Evolutionary conservation across 73 alveolate genomes (phyloP), one percentile per base, ranked within the genome.

Genomic region (Paramecium pentaurelia): DNA sequence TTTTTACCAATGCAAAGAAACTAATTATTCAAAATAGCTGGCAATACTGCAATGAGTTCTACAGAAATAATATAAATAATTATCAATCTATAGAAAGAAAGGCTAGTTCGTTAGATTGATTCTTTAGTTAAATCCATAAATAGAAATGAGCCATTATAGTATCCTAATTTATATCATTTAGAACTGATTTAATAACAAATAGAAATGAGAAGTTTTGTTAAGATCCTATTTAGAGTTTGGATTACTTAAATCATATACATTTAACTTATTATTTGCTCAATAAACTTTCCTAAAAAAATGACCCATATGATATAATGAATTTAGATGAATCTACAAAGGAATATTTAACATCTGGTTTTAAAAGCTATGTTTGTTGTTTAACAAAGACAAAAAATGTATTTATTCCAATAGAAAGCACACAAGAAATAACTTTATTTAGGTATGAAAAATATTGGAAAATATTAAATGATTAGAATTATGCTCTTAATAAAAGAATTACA

Each of bases 141-240:
- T 30, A 73, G 47, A 40, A 73, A 37, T 73, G 87, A 73, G 12
- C 22, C 84, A 64, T 32, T 64, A 32, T 64, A 64, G 84, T 64
- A 64, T 64, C 2, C 70, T 64, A 25, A 32, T 28, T 1, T 1
- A 28, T 32, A 30, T n/a, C 7, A 37, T 12, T 73, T 73, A 34
- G 60, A 22, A 34, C 60, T 44, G 91, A 80, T 27, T 47, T 45
- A 25, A 40, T 44, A 6, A 80, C 91, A 18, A 80, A 80, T 80
- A 80, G 75, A 49, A 80, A 80, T 22, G 91, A 80, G 36, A 80
- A 80, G 32, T 80, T 80, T 22, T 80, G 73, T 49, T 25, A 80
- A 18, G 91, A 80, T 44, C 77, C 91, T 11, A 25, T 44, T 8
- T 45, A 40, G 47, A 80, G 58, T 80, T 28, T 80, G 8, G 73